Evolutionary conservation across 495 filamentous ascomycete species (phyloP), one percentile per base, ranked within the genome.

Genomic region (Penicillium pulvis): DNA sequence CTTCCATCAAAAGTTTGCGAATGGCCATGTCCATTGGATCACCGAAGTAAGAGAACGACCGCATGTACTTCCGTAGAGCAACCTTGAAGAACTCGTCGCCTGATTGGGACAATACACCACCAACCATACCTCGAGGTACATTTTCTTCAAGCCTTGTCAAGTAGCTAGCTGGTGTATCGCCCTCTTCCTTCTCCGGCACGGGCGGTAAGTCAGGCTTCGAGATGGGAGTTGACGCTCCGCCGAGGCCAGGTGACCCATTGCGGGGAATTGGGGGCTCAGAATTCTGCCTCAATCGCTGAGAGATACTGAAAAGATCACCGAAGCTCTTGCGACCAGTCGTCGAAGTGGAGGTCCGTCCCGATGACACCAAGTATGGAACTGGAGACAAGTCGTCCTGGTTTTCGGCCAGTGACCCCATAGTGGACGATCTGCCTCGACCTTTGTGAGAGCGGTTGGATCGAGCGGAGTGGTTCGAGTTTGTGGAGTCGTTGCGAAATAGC

Each of bases 1-100:
- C 92, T 62, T 97, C 91, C 92, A 98, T 96, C 51, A 99, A 77
- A 14, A 98, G 83, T 69, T 98, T 98, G 23, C 94, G 82, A 45
- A 97, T 88, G 10, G 93, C 87, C 93, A 99, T 98, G 69, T 99
- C 94, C 72, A 99, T 90, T 1, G 94, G 93, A 65, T 97, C 94
- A 33, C 90, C 91, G 58, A 96, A 96, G 76, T 97, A 98, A 47
- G 85, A 84, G 71, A 99, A 98, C 8, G 88, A 86, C 51, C 93
- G 83, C 91, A 97, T 97, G 69, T 96, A 97, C 65, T 93, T 96
- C 51, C 93, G 84, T 31, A 99, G 71, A 3, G 92, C 91, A 6
- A 88, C 83, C 53, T 87, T 86, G 33, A 83, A 89, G 71, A 99
- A 99, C 0, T 87, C 74, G 59, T 99, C 92, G 5, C 82, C 86